Evolutionary conservation across 1,284 basidiomycete genomes (phyloP), one percentile per base, ranked within the genome.

Genomic region (Pseudomicrostroma phylloplanum): DNA sequence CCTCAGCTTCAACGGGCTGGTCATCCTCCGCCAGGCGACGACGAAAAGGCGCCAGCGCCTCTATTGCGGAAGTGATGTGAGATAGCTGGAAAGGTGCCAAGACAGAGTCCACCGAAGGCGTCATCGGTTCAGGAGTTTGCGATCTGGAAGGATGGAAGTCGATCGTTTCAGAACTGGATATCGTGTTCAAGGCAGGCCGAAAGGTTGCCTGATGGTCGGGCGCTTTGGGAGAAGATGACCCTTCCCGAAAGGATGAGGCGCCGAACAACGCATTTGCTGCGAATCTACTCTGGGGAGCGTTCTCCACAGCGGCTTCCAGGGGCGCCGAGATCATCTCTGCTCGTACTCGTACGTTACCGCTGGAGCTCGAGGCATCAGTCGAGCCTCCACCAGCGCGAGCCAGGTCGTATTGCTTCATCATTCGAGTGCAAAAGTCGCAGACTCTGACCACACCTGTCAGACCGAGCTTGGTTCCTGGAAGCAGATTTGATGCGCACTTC

Each of bases 361-460:
- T 48, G 4, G 17, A n/a, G 30, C 30, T 36, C 6, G 17, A 17
- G 15, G 15, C 43, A 21, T 17, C 17, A 48, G 43, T 48, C 43
- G 17, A 48, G 21, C 43, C 43, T 6, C 17, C 26, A 6, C 51
- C 51, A 6, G 51, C 15, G 7, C 59, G 36, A 17, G 59, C 59
- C 25, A 56, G 58, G 56, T 81, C 80, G 71, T 82, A 82, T 70
- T 89, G 89, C 60, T 89, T 87, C 61, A 96, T 85, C 80, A 93
- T 92, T 72, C 90, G 89, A 26, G 96, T 83, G 79, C 96, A 98
- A 21, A 96, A 83, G 74, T 96, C 96, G 81, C 93, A 97, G 12
- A 93, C 89, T 62, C 94, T 86, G 61, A 97, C 85, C 85, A 89
- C 89, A 41, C 49, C 57, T 4, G 39, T 21, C 8, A 63, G 57